Percentiles rank a stretch among this genome's conserved stretches.
Conservation (phyloP, 2,329 filamentous ascomycete species). For the Zymoseptoria brevis region DNA sequence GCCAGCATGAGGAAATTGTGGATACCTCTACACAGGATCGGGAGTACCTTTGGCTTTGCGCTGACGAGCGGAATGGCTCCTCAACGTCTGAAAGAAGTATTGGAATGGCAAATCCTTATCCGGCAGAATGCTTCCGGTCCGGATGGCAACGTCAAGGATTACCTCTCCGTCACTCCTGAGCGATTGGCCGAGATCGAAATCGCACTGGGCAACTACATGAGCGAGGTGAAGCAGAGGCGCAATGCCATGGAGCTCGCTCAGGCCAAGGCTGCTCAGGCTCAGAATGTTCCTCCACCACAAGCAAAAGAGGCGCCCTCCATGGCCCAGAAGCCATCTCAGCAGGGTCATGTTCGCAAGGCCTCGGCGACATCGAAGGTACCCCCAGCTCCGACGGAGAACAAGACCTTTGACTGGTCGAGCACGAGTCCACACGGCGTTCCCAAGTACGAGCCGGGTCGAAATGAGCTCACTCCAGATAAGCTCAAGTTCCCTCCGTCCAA, state of each 20-base stretch:
- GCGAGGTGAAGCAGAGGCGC: slow-evolving; percentile 20
- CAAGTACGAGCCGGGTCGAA: slow-evolving; percentile 43
- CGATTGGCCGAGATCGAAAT: slow-evolving; percentile 21
- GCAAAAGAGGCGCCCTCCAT: slow-evolving; percentile 2
- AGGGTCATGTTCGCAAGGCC: slow-evolving; percentile 19
- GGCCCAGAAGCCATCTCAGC: slow-evolving; percentile 16
- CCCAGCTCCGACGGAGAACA: slow-evolving; percentile 29
- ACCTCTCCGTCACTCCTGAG: slow-evolving; percentile 21
- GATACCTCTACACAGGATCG: slow-evolving; percentile 18
- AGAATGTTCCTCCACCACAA: not conserved
- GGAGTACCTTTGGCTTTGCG: slow-evolving; percentile 18
- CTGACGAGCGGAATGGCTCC: slow-evolving; percentile 15
- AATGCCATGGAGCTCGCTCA: slow-evolving; percentile 1
- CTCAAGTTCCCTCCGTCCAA: slow-evolving; percentile 52
- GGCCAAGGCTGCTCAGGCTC: slow-evolving; percentile 1
- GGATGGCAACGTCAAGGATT: slow-evolving; percentile 22
- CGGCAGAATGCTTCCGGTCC: slow-evolving; percentile 21
- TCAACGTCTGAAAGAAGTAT: slow-evolving; percentile 18
- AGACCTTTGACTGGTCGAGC: slow-evolving; percentile 26
- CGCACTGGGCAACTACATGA: slow-evolving; percentile 19
- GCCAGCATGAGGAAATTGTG: slow-evolving; percentile 21
- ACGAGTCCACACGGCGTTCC: slow-evolving; percentile 47
- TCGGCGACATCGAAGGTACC: slow-evolving; percentile 23
- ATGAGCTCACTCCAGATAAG: slow-evolving; percentile 48
- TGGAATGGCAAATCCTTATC: slow-evolving; percentile 22